Conservation (phyloP, 2,329 filamentous ascomycete genomes). For the Aspergillus pseudotamarii region DNA sequence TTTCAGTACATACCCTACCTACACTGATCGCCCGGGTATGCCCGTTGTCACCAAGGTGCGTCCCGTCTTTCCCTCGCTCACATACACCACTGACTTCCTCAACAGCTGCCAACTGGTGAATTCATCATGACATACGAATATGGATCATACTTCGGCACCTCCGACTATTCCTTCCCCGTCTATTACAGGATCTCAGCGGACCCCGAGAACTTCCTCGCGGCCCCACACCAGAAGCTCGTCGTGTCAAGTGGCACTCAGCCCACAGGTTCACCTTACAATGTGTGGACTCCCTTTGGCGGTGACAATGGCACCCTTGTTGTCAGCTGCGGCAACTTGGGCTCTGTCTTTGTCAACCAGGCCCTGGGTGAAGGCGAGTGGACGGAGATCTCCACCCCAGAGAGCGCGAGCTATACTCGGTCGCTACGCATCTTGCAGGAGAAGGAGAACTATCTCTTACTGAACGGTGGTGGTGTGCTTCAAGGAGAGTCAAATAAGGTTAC, state of each 20-base stretch:
- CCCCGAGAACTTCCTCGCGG: constrained; percentile 51
- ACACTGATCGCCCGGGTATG: constrained; percentile 70
- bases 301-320: constrained; percentile 55
- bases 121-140: constrained; percentile 70
- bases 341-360: constrained; percentile 53
- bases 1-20: constrained; percentile 53
- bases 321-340: constrained; percentile 40
- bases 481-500: constrained; percentile 25
- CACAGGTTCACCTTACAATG: constrained; percentile 53
- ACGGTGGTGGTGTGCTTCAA: constrained; percentile 22
- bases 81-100: constrained; percentile 10
- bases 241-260: constrained; percentile 49
- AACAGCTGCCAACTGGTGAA: constrained; percentile 58
- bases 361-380: constrained; percentile 52
- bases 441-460: constrained; percentile 21
- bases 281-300: constrained; percentile 54
- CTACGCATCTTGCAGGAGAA: constrained; percentile 48
- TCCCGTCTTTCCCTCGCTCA: neutral
- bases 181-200: constrained; percentile 55
- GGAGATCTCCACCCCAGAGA: constrained; percentile 46
- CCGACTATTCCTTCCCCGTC: constrained; percentile 50
- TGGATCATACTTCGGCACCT: constrained; percentile 43
- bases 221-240: constrained; percentile 44
- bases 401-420: constrained; percentile 50
- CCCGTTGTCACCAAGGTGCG: constrained; percentile 55